Conservation (phyloP, 352 stramenopile genomes). For the Globisporangium parvum region DNA sequence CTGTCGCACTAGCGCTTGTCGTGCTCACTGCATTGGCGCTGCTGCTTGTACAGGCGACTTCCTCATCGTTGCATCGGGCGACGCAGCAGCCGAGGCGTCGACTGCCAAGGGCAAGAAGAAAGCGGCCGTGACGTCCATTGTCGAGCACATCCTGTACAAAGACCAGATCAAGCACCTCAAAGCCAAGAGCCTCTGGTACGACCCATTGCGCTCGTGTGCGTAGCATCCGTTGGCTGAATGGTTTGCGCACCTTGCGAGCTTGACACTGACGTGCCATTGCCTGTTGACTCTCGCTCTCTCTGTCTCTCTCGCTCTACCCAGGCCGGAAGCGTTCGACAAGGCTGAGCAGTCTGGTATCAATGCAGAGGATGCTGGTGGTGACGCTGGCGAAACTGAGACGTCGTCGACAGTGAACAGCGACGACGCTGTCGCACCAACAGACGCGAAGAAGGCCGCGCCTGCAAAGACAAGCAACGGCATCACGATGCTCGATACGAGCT, state of each 20-base stretch:
- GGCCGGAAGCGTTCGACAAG: slow-evolving; percentile 52
- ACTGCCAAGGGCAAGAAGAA: slow-evolving; percentile 84
- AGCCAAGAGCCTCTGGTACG: slow-evolving; percentile 87
- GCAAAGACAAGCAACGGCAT: slow-evolving; percentile 33
- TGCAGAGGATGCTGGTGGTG: slow-evolving; percentile 13
- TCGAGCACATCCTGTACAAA: slow-evolving; percentile 98
- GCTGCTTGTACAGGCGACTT: slow-evolving; percentile 78
- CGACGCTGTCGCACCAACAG: slow-evolving; percentile 3
- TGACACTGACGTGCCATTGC: neutral
- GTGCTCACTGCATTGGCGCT: neutral
- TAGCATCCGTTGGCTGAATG: neutral
- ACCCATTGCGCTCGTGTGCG: slow-evolving; percentile 2
- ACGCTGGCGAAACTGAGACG: slow-evolving; percentile 10
- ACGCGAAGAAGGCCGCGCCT: slow-evolving; percentile 12
- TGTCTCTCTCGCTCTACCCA: slow-evolving; percentile 5
- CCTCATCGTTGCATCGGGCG: slow-evolving; percentile 90
- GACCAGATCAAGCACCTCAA: slow-evolving; percentile 98
- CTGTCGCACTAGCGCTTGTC: neutral
- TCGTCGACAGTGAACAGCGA: neutral
- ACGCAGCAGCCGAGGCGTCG: slow-evolving; percentile 61
- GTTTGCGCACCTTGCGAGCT: neutral
- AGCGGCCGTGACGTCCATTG: slow-evolving; percentile 85
- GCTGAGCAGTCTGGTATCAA: slow-evolving; percentile 8
- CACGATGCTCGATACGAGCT: slow-evolving; percentile 43
- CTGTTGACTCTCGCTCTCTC: too few species aligned